These are phyloP conservation scores for Solanum lycopersicoides DNA, from an alignment of 257 asterid genomes.

Conservation along the genomic window DNA sequence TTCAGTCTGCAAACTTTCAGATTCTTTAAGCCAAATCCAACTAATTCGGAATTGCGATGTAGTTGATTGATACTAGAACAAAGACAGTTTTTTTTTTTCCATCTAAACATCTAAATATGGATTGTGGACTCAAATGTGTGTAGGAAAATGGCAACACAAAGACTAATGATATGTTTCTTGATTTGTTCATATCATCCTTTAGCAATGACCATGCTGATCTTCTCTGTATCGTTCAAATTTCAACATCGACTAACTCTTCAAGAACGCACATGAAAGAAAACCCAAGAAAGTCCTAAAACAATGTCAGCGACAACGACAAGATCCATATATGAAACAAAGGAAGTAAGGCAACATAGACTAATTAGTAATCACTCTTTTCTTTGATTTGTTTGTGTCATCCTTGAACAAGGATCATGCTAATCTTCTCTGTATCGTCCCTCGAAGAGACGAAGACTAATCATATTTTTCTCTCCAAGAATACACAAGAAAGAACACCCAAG, in stretches of 20 bases:
- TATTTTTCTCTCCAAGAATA: slow-evolving; percentile 94
- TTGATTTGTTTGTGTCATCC: neutral
- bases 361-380: neutral
- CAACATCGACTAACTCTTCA: slow-evolving; percentile 48
- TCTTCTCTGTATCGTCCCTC: neutral
- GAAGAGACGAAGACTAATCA: slow-evolving; percentile 20
- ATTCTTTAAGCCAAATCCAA: neutral
- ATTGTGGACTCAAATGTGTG: neutral
- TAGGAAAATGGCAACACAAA: neutral
- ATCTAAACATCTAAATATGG: neutral
- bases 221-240: neutral
- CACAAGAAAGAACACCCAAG: slow-evolving; percentile 78
- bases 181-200: neutral
- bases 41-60: neutral
- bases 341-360: neutral
- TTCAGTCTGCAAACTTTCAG: neutral
- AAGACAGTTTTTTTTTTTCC: neutral
- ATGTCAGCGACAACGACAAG: slow-evolving; percentile 49
- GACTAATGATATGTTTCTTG: neutral
- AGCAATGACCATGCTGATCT: neutral
- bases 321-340: neutral
- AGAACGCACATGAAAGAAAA: slow-evolving; percentile 34
- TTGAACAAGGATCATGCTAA: neutral
- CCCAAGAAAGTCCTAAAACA: slow-evolving; percentile 51
- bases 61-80: neutral